Evolutionary conservation across 495 filamentous ascomycete species (phyloP).

Genomic region (Neurospora sp.): DNA sequence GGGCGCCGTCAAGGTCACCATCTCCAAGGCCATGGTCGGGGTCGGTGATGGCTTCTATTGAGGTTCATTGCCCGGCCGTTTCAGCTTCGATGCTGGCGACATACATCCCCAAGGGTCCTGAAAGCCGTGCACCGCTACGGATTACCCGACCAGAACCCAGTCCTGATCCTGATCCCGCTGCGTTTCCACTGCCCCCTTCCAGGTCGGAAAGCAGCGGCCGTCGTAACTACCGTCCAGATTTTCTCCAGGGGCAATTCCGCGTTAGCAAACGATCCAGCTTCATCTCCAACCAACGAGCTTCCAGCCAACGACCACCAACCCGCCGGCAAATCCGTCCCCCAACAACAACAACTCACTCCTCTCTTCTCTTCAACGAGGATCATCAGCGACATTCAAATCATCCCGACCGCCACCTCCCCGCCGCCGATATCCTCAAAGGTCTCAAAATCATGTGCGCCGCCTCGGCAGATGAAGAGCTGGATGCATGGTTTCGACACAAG

Average conservation of each 20-base stretch:
- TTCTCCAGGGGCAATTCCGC: neutral
- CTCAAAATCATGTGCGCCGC: constrained; percentile 39
- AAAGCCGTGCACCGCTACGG: neutral
- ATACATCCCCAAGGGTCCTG: neutral
- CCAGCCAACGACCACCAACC: neutral
- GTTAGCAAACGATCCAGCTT: neutral
- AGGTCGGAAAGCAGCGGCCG: neutral
- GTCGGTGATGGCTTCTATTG: neutral
- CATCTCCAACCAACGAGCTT: neutral
- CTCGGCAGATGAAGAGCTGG: constrained; percentile 35
- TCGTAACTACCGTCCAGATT: neutral
- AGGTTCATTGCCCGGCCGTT: neutral
- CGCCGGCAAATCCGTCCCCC: neutral
- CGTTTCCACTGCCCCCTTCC: neutral
- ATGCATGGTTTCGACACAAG: constrained; percentile 31
- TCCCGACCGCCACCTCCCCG: neutral
- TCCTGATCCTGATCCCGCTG: neutral
- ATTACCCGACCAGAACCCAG: neutral
- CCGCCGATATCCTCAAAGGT: constrained; percentile 33
- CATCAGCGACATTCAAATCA: constrained; percentile 20
- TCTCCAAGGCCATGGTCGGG: neutral
- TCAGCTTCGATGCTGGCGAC: neutral
- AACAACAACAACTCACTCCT: neutral
- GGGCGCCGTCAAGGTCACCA: neutral
- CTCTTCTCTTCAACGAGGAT: constrained; percentile 16